Conservation (phyloP, 2,329 filamentous ascomycete species). For the Stemphylium lycopersici region DNA sequence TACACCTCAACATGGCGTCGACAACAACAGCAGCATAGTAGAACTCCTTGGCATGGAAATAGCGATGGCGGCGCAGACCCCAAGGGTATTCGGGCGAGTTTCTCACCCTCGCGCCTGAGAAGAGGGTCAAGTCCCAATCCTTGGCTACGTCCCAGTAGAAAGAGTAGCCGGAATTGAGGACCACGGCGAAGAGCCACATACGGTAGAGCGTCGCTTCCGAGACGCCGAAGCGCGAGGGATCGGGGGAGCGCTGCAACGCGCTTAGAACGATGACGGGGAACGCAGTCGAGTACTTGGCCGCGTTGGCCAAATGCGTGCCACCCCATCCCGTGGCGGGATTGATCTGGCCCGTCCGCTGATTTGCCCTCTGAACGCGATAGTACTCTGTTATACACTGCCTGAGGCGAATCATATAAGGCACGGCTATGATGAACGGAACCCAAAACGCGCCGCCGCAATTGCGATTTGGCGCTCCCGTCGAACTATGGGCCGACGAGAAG, state of each 20-base stretch:
- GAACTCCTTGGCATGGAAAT: slow-evolving; percentile 72
- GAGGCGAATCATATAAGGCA: slow-evolving; percentile 84
- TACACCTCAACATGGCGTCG: slow-evolving; percentile 83
- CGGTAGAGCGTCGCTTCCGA: slow-evolving; percentile 63
- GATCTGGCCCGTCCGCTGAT: slow-evolving; percentile 43
- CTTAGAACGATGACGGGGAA: slow-evolving; percentile 89
- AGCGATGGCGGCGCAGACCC: slow-evolving; percentile 75
- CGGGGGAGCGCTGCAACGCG: slow-evolving; percentile 71
- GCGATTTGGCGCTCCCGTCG: slow-evolving; percentile 81
- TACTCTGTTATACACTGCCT: slow-evolving; percentile 93
- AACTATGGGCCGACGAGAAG: slow-evolving; percentile 70
- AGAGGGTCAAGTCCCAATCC: slow-evolving; percentile 93
- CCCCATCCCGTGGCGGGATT: slow-evolving; percentile 69
- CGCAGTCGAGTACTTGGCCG: slow-evolving; percentile 89
- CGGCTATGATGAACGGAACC: slow-evolving; percentile 81
- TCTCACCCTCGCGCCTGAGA: slow-evolving; percentile 65
- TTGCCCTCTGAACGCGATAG: slow-evolving; percentile 68
- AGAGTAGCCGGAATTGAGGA: slow-evolving; percentile 88
- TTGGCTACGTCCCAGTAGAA: slow-evolving; percentile 98
- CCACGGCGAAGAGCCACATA: slow-evolving; percentile 69
- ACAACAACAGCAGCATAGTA: slow-evolving; percentile 84
- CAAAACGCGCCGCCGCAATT: slow-evolving; percentile 78
- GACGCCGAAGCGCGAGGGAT: slow-evolving; percentile 58
- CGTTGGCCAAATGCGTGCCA: slow-evolving; percentile 89
- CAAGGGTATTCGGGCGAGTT: slow-evolving; percentile 71